phyloP scores from a whole-genome alignment of 768 basidiomycete species.

The Lyophyllum decastes region DNA sequence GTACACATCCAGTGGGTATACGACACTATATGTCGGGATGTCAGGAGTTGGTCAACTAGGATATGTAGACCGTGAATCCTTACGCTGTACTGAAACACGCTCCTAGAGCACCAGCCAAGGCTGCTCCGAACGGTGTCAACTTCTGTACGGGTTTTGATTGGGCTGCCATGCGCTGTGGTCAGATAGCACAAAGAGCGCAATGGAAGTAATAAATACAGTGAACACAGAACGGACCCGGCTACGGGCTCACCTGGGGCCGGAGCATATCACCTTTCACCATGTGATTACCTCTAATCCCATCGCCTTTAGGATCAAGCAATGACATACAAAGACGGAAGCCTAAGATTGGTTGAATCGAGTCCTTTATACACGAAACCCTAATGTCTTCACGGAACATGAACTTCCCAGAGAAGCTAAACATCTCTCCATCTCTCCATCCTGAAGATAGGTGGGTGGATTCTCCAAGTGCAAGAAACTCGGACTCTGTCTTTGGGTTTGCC shows the following conservation, averaged over 20 bases:
- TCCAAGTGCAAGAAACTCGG: conserved; percentile 4
- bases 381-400: conserved; percentile 24
- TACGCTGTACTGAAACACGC: conserved; percentile 94
- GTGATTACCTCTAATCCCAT: conserved; percentile 11
- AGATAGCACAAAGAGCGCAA: conserved; percentile 10
- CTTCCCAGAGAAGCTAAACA: conserved; percentile 39
- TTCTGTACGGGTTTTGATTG: conserved; percentile 63
- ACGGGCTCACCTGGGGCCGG: conserved; percentile 17
- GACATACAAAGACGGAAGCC: neutral
- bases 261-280: conserved; percentile 7
- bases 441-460: neutral
- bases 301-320: neutral
- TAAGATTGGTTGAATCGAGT: neutral
- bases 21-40: conserved; percentile 52
- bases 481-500: conserved; percentile 28
- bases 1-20: conserved; percentile 95
- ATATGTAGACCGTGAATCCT: conserved; percentile 31
- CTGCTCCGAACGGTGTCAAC: conserved; percentile 86
- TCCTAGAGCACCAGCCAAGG: conserved; percentile 90
- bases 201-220: conserved; percentile 18
- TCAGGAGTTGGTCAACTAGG: neutral
- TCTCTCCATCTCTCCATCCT: conserved; percentile 33
- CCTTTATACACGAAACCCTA: neutral
- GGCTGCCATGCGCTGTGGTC: conserved; percentile 38
- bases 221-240: neutral